These are phyloP conservation scores for Nemania abortiva DNA, from an alignment of 2,329 filamentous ascomycete genomes.

Conservation along the genomic window DNA sequence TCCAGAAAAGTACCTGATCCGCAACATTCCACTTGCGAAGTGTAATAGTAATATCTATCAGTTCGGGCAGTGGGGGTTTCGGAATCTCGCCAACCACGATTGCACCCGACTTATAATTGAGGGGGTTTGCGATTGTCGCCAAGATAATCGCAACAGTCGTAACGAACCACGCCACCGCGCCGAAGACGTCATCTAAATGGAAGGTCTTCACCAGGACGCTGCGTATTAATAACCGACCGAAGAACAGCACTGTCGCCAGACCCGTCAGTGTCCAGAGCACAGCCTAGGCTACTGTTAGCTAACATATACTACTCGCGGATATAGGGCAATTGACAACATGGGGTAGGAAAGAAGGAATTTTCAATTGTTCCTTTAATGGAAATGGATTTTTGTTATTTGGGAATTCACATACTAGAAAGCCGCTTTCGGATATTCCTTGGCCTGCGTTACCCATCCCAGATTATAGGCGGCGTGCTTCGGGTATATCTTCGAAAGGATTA, in stretches of 20 bases:
- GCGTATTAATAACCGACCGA: constrained; percentile 38
- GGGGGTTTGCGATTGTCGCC: constrained; percentile 28
- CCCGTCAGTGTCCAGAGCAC: constrained; percentile 38
- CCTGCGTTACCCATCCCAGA: constrained; percentile 33
- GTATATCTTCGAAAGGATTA: neutral
- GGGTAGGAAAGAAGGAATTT: too few species aligned
- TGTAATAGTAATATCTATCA: constrained; percentile 32
- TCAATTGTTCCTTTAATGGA: neutral
- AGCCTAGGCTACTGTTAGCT: constrained; percentile 27
- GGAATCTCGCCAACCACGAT: constrained; percentile 39
- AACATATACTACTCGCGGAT: neutral
- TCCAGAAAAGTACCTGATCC: constrained; percentile 37
- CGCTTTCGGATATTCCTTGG: constrained; percentile 36
- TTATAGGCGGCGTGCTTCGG: neutral
- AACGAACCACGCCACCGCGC: constrained; percentile 34
- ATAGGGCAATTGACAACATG: neutral
- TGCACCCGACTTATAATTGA: constrained; percentile 33
- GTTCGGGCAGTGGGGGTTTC: constrained; percentile 18
- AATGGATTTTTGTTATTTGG: neutral
- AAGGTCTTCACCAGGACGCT: constrained; percentile 37
- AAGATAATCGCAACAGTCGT: constrained; percentile 29
- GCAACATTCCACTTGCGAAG: constrained; percentile 35
- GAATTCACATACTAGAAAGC: constrained; percentile 35
- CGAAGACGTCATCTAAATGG: constrained; percentile 39
- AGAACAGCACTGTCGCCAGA: constrained; percentile 34